phyloP scores from a whole-genome alignment of 345 rosid species.

The Anastatica hierochuntica region DNA sequence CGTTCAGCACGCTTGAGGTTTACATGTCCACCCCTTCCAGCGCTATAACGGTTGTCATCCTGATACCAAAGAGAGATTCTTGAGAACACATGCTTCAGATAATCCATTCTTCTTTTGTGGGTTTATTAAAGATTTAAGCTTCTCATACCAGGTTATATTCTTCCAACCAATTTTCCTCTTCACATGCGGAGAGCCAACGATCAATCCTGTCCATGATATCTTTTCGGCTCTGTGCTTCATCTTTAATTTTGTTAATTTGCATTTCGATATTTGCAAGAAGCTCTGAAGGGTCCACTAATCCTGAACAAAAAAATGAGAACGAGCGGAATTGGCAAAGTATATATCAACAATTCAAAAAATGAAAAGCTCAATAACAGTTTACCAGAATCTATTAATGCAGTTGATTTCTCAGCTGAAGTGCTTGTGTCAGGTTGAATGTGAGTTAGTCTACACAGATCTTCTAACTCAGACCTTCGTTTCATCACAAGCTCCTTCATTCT shows the following conservation, averaged over 20 bases:
- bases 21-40: slow-evolving; percentile 92
- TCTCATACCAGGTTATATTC: slow-evolving; percentile 62
- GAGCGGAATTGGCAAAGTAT: too few relatives aligned
- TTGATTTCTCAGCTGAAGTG: slow-evolving; percentile 86
- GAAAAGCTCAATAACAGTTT: neutral
- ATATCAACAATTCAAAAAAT: neutral
- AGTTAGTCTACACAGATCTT: slow-evolving; percentile 57
- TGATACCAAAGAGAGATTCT: slow-evolving; percentile 18
- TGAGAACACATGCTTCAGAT: neutral
- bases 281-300: slow-evolving; percentile 88
- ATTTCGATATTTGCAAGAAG: slow-evolving; percentile 72
- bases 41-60: slow-evolving; percentile 74
- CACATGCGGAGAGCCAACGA: slow-evolving; percentile 87
- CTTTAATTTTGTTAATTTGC: slow-evolving; percentile 66
- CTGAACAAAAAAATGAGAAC: slow-evolving; percentile 43
- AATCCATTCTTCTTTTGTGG: neutral
- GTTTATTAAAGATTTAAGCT: slow-evolving; percentile 13
- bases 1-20: slow-evolving; percentile 91
- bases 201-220: slow-evolving; percentile 93
- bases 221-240: slow-evolving; percentile 74
- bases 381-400: slow-evolving; percentile 92
- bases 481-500: slow-evolving; percentile 95
- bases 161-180: slow-evolving; percentile 97
- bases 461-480: slow-evolving; percentile 79
- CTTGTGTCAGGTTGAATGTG: slow-evolving; percentile 82